Conservation (phyloP, 768 basidiomycete species). For the Boletus patriciae region DNA sequence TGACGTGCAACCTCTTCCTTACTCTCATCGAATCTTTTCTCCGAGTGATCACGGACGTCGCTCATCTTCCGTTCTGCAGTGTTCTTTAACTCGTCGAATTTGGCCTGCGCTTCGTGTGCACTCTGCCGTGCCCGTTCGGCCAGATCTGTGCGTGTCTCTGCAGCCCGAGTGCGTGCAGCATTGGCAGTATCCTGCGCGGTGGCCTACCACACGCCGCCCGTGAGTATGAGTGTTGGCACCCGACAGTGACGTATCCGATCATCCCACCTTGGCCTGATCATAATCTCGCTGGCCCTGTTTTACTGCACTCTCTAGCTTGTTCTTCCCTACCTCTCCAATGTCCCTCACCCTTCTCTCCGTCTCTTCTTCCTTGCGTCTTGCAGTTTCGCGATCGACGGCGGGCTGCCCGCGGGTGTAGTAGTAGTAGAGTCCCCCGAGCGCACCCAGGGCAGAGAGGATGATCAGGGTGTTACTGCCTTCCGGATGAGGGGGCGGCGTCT, state of each 20-base stretch:
- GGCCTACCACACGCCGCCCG: constrained; percentile 4
- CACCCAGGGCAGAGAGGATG: constrained; percentile 32
- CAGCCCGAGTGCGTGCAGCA: constrained; percentile 16
- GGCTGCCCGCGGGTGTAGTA: constrained; percentile 34
- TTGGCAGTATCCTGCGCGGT: constrained; percentile 19
- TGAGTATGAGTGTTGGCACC: not conserved
- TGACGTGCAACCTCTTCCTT: constrained; percentile 29
- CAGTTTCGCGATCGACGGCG: constrained; percentile 21
- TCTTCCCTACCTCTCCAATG: constrained; percentile 32
- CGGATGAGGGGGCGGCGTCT: not conserved
- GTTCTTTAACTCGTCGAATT: constrained; percentile 25
- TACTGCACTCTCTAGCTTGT: constrained; percentile 27
- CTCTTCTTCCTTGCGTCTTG: constrained; percentile 36
- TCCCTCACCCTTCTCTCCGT: constrained; percentile 29
- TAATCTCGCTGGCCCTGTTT: constrained; percentile 36
- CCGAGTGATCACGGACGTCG: constrained; percentile 27
- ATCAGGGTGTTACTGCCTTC: constrained; percentile 31
- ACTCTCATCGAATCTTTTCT: constrained; percentile 30
- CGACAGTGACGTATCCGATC: not conserved
- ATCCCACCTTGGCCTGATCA: constrained; percentile 36
- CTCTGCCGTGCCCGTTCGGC: constrained; percentile 26
- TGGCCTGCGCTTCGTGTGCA: constrained; percentile 26
- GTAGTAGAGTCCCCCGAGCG: constrained; percentile 38
- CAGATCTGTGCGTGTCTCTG: constrained; percentile 27
- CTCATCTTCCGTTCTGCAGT: constrained; percentile 26